A percentile compares a stretch with the other conserved stretches of the same genome.
Conservation (phyloP, 139 green algal species). For the Haematococcus lacustris region DNA sequence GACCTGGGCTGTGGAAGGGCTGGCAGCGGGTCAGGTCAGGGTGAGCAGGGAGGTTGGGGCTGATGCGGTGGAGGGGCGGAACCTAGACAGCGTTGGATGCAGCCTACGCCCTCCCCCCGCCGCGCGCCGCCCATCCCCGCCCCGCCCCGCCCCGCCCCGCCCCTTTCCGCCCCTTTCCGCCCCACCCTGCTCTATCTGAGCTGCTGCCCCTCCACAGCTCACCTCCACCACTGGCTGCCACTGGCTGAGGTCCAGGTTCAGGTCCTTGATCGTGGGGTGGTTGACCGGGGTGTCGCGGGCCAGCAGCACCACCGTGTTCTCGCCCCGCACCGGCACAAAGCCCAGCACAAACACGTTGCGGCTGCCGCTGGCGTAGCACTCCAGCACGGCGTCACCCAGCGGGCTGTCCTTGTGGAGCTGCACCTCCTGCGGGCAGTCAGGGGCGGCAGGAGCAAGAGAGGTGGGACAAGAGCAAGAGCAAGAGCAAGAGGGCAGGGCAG, state of each 20-base stretch:
- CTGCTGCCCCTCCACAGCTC: slow-evolving; percentile 17
- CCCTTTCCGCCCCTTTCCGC: no score
- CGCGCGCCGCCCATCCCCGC: background rate
- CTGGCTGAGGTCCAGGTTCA: slow-evolving; percentile 52
- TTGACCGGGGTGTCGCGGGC: slow-evolving; percentile 70
- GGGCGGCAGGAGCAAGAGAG: no score
- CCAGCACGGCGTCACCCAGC: slow-evolving; percentile 87
- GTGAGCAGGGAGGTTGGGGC: no score
- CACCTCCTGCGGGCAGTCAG: slow-evolving; percentile 59
- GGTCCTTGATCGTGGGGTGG: slow-evolving; percentile 59
- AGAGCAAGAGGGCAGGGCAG: no score
- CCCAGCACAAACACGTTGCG: slow-evolving; percentile 94
- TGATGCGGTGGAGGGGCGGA: no score
- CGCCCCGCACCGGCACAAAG: slow-evolving; percentile 83
- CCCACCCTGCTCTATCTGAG: background rate
- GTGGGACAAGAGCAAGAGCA: no score
- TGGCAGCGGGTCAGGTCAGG: no score
- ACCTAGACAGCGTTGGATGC: background rate
- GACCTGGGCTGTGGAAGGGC: no score
- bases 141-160: no score
- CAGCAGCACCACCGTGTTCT: slow-evolving; percentile 90
- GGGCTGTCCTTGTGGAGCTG: slow-evolving; percentile 86
- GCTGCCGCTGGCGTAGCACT: slow-evolving; percentile 89
- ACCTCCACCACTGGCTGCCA: slow-evolving; percentile 95
- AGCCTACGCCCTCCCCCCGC: background rate